phyloP scores from a whole-genome alignment of 2,329 filamentous ascomycete species.

The Aspergillus sp. region DNA sequence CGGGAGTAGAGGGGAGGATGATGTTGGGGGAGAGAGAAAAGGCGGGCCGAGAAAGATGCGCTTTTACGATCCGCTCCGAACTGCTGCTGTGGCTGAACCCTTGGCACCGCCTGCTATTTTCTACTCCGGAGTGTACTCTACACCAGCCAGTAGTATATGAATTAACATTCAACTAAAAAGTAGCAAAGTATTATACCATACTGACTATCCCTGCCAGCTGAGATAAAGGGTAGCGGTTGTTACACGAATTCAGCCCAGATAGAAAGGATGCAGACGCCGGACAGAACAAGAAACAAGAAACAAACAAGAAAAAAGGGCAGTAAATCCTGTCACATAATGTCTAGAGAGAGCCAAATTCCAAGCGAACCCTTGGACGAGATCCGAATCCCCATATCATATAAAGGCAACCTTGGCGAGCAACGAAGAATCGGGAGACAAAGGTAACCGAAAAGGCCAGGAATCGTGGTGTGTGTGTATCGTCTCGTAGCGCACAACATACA shows the following conservation, averaged over 20 bases:
- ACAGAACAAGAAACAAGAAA: slow-evolving; percentile 19
- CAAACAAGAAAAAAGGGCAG: slow-evolving; percentile 18
- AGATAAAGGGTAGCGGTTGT: slow-evolving; percentile 12
- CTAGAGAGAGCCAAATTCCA: slow-evolving; percentile 22
- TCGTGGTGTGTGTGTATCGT: no score
- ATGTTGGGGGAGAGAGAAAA: slow-evolving; percentile 23
- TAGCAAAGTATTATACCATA: slow-evolving; percentile 28
- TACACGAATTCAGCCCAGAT: slow-evolving; percentile 20
- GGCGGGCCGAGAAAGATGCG: slow-evolving; percentile 21
- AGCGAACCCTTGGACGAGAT: slow-evolving; percentile 12
- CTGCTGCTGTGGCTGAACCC: slow-evolving; percentile 17
- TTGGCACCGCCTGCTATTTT: slow-evolving; percentile 7
- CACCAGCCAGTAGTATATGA: not conserved
- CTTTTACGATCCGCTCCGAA: slow-evolving; percentile 33
- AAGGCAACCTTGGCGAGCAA: slow-evolving; percentile 8
- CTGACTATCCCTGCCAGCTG: slow-evolving; percentile 14
- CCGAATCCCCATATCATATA: slow-evolving; percentile 6
- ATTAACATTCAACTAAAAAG: slow-evolving; percentile 7
- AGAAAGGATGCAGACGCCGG: slow-evolving; percentile 27
- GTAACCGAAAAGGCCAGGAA: slow-evolving; percentile 3
- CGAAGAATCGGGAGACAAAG: slow-evolving; percentile 5
- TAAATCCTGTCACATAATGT: slow-evolving; percentile 18
- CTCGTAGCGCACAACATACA: no score
- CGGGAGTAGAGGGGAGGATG: slow-evolving; percentile 15
- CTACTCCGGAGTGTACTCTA: not conserved